phyloP scores from a whole-genome alignment of 345 rosid species.

The Toxicodendron radicans region DNA sequence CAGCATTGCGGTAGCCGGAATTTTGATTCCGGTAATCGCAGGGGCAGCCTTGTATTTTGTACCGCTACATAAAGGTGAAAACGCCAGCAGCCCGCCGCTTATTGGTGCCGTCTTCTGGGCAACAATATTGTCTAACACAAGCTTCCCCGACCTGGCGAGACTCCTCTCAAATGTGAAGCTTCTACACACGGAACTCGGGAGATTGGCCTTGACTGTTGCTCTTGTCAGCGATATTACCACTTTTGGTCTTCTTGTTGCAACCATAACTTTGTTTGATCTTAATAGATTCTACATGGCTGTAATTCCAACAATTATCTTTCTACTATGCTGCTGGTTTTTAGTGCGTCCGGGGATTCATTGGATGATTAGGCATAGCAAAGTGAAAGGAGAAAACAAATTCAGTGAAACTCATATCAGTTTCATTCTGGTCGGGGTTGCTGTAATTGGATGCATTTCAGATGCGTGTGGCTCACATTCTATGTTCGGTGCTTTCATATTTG shows the following conservation, averaged over 20 bases:
- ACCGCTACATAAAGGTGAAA: not conserved
- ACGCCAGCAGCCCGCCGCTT: not conserved
- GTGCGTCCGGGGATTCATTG: conserved; percentile 23
- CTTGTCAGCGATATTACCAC: conserved; percentile 20
- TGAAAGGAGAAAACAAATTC: not conserved
- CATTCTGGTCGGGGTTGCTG: conserved; percentile 9
- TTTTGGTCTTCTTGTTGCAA: conserved; percentile 25
- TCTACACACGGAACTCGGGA: conserved; percentile 30
- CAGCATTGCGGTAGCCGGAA: conserved; percentile 10
- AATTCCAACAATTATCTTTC: conserved; percentile 8
- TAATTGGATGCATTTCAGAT: conserved; percentile 25
- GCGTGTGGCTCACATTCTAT: conserved; percentile 26
- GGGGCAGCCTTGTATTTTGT: conserved; percentile 17
- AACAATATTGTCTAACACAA: conserved; percentile 26
- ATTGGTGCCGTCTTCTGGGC: conserved; percentile 20
- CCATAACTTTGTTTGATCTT: conserved; percentile 2
- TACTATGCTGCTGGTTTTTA: conserved; percentile 20
- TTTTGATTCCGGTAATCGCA: conserved; percentile 10
- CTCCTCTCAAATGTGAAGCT: conserved; percentile 36
- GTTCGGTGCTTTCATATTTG: conserved; percentile 24
- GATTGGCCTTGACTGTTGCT: conserved; percentile 25
- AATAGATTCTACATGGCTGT: not conserved
- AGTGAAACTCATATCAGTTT: not conserved
- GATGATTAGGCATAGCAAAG: not conserved
- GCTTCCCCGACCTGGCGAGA: conserved; percentile 36